These are phyloP conservation scores for Solanum lignicaule DNA, from an alignment of 257 asterid species.

Conservation along the genomic window DNA sequence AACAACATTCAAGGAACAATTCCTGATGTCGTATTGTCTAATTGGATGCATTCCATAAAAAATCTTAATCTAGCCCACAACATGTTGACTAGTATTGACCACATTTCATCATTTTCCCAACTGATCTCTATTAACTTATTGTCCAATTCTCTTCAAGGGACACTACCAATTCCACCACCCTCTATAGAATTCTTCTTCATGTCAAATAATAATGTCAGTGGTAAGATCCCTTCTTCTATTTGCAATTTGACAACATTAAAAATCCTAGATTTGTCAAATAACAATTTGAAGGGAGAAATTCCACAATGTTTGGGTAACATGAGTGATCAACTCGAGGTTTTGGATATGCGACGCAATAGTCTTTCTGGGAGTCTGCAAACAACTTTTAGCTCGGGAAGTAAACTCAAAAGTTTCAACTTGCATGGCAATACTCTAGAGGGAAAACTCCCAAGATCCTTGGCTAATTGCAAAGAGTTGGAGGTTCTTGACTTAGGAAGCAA, in stretches of 20 bases:
- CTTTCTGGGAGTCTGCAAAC: constrained; percentile 4
- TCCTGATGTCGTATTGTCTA: neutral
- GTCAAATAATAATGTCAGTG: constrained; percentile 4
- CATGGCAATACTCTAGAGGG: constrained; percentile 6
- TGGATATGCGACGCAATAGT: constrained; percentile 1
- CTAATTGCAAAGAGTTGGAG: neutral
- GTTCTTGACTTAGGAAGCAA: neutral
- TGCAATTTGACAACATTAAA: constrained; percentile 1
- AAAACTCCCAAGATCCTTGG: neutral
- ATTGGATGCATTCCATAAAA: neutral
- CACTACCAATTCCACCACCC: neutral
- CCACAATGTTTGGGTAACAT: constrained; percentile 9
- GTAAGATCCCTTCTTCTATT: constrained; percentile 1
- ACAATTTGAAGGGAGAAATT: constrained; percentile 1
- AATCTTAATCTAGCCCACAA: neutral
- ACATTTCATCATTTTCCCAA: neutral
- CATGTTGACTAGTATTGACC: neutral
- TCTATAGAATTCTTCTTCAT: neutral
- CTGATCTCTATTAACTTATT: neutral
- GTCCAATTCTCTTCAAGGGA: neutral
- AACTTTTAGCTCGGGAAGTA: neutral
- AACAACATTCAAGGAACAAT: neutral
- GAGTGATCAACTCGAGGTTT: neutral
- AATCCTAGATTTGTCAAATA: constrained; percentile 6
- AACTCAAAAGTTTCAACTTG: neutral